Evolutionary conservation across 257 asterid genomes (phyloP).

Genomic region (Solanum acaule): DNA sequence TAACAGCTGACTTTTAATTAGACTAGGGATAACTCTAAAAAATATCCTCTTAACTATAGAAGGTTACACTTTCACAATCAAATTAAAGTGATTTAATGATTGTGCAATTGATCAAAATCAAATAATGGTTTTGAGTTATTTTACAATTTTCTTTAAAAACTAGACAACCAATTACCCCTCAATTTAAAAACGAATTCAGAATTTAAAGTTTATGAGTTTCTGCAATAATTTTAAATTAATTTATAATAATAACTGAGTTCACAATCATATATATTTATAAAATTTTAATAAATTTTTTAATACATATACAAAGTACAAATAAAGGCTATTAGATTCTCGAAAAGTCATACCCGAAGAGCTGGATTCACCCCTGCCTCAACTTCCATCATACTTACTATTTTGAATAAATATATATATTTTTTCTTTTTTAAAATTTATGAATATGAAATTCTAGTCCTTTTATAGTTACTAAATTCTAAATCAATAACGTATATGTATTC

Average conservation of each 20-base stretch:
- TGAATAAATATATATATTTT: no score
- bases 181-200: no score
- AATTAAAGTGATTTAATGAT: not conserved
- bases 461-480: not conserved
- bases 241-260: not conserved
- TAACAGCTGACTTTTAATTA: not conserved
- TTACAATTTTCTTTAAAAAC: not conserved
- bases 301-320: no score
- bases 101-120: not conserved
- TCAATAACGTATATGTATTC: not conserved
- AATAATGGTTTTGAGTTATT: not conserved
- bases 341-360: not conserved
- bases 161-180: not conserved
- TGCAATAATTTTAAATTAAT: no score
- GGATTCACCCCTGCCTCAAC: not conserved
- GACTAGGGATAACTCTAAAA: not conserved
- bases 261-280: no score
- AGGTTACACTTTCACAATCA: not conserved
- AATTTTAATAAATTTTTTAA: accelerated
- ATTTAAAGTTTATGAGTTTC: not conserved
- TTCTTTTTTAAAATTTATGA: not conserved
- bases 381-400: not conserved
- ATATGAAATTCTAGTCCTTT: not conserved
- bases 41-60: not conserved
- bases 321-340: no score